These are phyloP conservation scores for Brassica carinata DNA, from an alignment of 345 rosid genomes.

Conservation along the genomic window DNA sequence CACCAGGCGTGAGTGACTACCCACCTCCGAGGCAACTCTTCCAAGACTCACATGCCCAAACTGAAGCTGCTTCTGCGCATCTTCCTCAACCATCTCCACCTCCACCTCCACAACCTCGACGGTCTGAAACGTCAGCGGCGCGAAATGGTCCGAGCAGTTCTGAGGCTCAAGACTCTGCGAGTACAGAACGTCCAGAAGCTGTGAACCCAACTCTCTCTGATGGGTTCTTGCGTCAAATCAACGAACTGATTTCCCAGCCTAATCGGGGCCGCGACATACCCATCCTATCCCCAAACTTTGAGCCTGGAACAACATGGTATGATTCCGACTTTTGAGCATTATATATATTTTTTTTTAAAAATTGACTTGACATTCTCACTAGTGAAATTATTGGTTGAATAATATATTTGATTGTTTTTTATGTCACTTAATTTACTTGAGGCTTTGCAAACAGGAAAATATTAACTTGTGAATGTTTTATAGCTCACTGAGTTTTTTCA, in stretches of 20 bases:
- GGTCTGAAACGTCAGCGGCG: not conserved
- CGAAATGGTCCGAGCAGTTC: not conserved
- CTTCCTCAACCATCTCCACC: not conserved
- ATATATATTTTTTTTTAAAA: no score
- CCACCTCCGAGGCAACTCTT: not conserved
- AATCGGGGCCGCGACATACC: not conserved
- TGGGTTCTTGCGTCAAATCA: not conserved
- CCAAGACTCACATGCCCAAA: not conserved
- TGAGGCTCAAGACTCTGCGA: not conserved
- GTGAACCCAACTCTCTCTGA: not conserved
- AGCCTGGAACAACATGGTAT: not conserved
- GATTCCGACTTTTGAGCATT: no score
- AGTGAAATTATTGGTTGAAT: no score
- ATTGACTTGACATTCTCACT: no score
- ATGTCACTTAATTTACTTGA: no score
- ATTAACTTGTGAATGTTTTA: no score
- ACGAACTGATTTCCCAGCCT: not conserved
- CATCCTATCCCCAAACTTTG: not conserved
- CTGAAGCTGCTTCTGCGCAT: not conserved
- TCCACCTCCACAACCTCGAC: not conserved
- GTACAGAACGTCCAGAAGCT: not conserved
- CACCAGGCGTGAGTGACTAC: not conserved
- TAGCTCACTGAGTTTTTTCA: no score
- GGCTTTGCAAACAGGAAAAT: no score
- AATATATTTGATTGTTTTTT: no score